These are phyloP conservation scores for Septoria petroselini DNA, from an alignment of 2,329 filamentous ascomycete genomes.

Conservation along the genomic window DNA sequence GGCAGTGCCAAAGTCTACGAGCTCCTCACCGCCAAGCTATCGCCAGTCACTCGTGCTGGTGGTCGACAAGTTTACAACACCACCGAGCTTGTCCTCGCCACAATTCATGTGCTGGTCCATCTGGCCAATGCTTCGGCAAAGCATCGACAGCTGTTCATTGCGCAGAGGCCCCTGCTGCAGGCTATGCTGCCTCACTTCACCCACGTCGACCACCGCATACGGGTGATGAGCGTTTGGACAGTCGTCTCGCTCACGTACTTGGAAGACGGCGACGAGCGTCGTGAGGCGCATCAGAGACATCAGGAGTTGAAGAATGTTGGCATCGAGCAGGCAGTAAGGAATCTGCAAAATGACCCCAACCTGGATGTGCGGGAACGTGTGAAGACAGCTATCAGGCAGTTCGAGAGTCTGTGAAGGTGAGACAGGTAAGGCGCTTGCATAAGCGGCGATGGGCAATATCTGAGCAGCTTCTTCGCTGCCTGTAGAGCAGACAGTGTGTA, in stretches of 20 bases:
- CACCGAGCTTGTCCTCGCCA: conserved; percentile 68
- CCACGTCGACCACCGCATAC: conserved; percentile 69
- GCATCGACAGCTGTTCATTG: conserved; percentile 73
- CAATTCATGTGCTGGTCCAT: conserved; percentile 81
- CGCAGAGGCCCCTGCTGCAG: conserved; percentile 72
- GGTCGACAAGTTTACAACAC: conserved; percentile 43
- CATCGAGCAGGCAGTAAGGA: conserved; percentile 40
- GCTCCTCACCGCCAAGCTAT: conserved; percentile 74
- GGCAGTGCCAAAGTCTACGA: conserved; percentile 76
- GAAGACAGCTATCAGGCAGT: conserved; percentile 72
- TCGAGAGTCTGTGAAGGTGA: conserved; percentile 44
- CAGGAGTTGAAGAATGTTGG: conserved; percentile 64
- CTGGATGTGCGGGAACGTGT: conserved; percentile 80
- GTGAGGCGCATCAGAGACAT: conserved; percentile 64
- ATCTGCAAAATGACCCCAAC: conserved; percentile 58
- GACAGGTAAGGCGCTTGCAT: background rate
- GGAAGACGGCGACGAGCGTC: conserved; percentile 67
- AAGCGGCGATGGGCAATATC: background rate
- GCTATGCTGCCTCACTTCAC: conserved; percentile 70
- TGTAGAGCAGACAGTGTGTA: too few relatives aligned
- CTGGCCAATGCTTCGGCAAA: conserved; percentile 76
- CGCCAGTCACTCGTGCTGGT: conserved; percentile 38
- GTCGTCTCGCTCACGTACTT: conserved; percentile 81
- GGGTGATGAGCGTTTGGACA: conserved; percentile 76
- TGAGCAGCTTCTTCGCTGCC: too few relatives aligned